These are phyloP conservation scores for Cydonia oblonga DNA, from an alignment of 331 rosid genomes.

Conservation along the genomic window DNA sequence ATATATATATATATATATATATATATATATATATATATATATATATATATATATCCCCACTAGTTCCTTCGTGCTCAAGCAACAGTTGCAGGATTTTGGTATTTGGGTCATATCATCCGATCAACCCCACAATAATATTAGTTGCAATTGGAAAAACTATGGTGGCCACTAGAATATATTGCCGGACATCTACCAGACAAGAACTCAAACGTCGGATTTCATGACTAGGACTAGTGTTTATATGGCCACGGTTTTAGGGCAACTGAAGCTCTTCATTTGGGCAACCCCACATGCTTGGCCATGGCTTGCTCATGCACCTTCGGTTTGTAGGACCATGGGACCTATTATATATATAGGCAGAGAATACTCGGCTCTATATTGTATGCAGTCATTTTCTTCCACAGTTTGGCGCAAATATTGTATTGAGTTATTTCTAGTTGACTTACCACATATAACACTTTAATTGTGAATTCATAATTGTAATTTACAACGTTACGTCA, in stretches of 20 bases:
- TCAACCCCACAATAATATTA: slow-evolving; percentile 2
- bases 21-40: no score
- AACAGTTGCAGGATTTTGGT: neutral
- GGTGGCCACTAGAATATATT: slow-evolving; percentile 34
- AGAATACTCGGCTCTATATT: neutral
- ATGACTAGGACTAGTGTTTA: slow-evolving; percentile 14
- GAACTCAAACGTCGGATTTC: slow-evolving; percentile 13
- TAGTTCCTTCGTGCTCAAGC: neutral
- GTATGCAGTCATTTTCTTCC: neutral
- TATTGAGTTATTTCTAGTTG: no score
- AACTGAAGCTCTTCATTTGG: neutral
- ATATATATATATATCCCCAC: neutral
- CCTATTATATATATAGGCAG: neutral
- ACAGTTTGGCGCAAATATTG: no score
- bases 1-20: no score
- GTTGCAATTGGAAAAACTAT: slow-evolving; percentile 16
- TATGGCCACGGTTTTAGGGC: slow-evolving; percentile 8
- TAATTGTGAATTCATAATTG: no score
- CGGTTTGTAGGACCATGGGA: neutral
- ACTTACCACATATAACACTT: no score
- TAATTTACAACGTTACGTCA: no score
- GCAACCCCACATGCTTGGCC: slow-evolving; percentile 7
- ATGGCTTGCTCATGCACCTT: neutral
- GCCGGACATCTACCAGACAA: slow-evolving; percentile 44
- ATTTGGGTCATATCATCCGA: slow-evolving; percentile 16